Percentiles rank a stretch among this genome's conserved stretches.
These are phyloP conservation scores for Fusarium scirpi DNA, from an alignment of 2,329 filamentous ascomycete species.

Conservation along the genomic window DNA sequence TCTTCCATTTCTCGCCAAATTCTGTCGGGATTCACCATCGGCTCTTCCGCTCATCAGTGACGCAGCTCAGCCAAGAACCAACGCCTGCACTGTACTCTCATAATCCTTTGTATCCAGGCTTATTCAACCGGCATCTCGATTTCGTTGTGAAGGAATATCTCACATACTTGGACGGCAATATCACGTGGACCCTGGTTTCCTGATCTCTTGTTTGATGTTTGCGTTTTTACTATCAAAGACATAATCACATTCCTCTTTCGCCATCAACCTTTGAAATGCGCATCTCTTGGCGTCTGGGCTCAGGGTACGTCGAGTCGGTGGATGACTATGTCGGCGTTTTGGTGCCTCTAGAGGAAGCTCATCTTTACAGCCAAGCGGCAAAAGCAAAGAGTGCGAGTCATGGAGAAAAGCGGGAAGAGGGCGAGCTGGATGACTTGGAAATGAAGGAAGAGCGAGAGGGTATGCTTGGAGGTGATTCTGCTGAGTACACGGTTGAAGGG, in stretches of 20 bases:
- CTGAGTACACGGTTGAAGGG: slow-evolving; percentile 75
- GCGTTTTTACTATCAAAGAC: slow-evolving; percentile 7
- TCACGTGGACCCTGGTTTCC: slow-evolving; percentile 6
- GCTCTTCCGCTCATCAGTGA: slow-evolving; percentile 31
- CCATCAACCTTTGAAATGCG: slow-evolving; percentile 40
- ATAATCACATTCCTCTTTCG: slow-evolving; percentile 11
- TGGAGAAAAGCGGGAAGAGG: slow-evolving; percentile 54
- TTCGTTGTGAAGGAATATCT: slow-evolving; percentile 4
- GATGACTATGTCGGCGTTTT: slow-evolving; percentile 65
- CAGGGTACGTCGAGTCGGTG: slow-evolving; percentile 59
- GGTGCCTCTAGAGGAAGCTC: slow-evolving; percentile 66
- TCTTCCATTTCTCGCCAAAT: not conserved
- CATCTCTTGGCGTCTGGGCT: slow-evolving; percentile 49
- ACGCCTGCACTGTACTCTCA: slow-evolving; percentile 1
- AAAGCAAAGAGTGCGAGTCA: slow-evolving; percentile 60
- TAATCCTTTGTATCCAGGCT: slow-evolving; percentile 18
- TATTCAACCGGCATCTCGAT: slow-evolving; percentile 1
- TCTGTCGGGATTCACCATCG: slow-evolving; percentile 15
- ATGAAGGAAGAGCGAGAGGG: slow-evolving; percentile 57
- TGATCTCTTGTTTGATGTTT: slow-evolving; percentile 2
- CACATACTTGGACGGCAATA: slow-evolving; percentile 4
- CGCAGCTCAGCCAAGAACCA: slow-evolving; percentile 30
- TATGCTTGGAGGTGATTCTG: slow-evolving; percentile 66
- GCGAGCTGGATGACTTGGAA: slow-evolving; percentile 56
- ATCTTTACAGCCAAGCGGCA: slow-evolving; percentile 66